Base-by-base conservation (phyloP, 768 basidiomycete species). In the Suillus brevipes region DNA sequence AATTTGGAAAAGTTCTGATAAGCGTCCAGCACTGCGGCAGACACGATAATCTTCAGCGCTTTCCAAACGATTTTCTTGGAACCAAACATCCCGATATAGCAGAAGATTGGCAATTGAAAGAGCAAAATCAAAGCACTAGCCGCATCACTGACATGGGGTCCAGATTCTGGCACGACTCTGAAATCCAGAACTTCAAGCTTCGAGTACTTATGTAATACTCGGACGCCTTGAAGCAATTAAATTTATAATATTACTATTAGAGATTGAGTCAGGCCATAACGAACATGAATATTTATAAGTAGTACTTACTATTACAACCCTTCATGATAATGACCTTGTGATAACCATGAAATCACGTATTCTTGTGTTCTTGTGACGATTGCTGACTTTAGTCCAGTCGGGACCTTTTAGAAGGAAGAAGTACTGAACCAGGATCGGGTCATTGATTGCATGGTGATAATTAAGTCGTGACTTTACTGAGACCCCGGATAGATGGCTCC, bases 401-500 rank as follows among this genome's bases (percentile, higher is more conserved):
- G 31, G 31, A 31, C 31, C 31, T 31, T 31, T 31, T 31, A 31
- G 31, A 31, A 31, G 31, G 31, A 31, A 31, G 31, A 31, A 31
- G 31, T 31, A 31, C 31, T 31, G 34, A 36, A 36, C 34, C 34
- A 8, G 6, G 34, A 36, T 36, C 34, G 34, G 34, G 34, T 36
- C 34, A 5, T n/a, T n/a, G n/a, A 36, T 36, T 36, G 7, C 34
- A 36, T 36, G 7, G 7, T 4, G 34, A 36, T 36, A 36, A 36
- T 36, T 36, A 36, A 8, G 34, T 36, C 34, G 8, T 36, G 34
- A 8, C 28, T 31, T 52, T 53, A 9, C 16, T 31, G 34, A 36
- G 53, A 55, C 53, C 53, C 53, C 31, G 53, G 1, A 55, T 36
- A 12, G 4, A 40, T n/a, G 61, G 43, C 50, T 61, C 63, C 53